Evolutionary conservation across 768 basidiomycete species (phyloP), one percentile per base, ranked within the genome.

Genomic region (Xerocomus brunneocitrinus): DNA sequence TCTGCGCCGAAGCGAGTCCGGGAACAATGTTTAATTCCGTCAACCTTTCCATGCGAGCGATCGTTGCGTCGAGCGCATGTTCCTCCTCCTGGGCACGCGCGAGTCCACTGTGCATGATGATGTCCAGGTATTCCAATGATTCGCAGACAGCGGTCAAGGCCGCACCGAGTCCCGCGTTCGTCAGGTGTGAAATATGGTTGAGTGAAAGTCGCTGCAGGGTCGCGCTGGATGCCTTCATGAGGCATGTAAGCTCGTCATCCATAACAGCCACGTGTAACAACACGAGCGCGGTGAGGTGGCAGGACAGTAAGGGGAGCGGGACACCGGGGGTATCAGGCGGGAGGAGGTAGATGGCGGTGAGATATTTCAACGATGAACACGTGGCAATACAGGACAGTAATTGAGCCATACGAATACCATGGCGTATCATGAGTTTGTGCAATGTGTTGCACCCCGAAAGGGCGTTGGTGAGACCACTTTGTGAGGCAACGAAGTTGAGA

Each of bases 311-410:
- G 36, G 45, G 8, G 41, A 9, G 5, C 28, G 34, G 5, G 31
- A 31, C 31, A 24, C 22, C 2, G 6, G 19, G 40, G 5, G 14
- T 22, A 3, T n/a, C 14, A n/a, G 47, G 25, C 27, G 48, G 31
- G 30, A 28, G 28, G 27, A 47, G 16, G 10, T 8, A 2, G 7
- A 31, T 5, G 50, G 56, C 22, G 31, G n/a, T 38, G 28, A 56
- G 50, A 13, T 5, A 7, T 25, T 56, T 56, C 42, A 60, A 30
- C 5, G 50, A 60, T 28, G 49, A 31, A 28, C 52, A 60, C n/a
- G 49, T 16, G 31, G 41, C n/a, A n/a, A 57, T 8, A 39, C 52
- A 53, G 19, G 55, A 30, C 5, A 48, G 1, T 19, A 56, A 7
- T 28, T 47, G 50, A 38, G 34, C 48, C 46, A 45, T 45, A 38